Percentiles rank a stretch among this genome's conserved stretches.
These are phyloP conservation scores for Pleomassaria siparia DNA, from an alignment of 2,329 filamentous ascomycete species.

Conservation along the genomic window DNA sequence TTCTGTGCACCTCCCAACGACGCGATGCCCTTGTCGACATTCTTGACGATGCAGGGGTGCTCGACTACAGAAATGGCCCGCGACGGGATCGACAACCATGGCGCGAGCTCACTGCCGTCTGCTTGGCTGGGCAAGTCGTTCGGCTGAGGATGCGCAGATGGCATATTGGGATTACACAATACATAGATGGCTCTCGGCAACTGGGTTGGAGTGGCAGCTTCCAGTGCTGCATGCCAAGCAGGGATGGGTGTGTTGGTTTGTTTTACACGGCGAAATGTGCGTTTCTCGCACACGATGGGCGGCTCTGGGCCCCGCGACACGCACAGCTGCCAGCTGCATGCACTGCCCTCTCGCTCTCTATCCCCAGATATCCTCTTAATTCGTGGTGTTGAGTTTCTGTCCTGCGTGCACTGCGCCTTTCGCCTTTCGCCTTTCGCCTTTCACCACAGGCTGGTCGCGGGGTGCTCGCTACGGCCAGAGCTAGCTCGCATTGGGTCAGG, in stretches of 20 bases:
- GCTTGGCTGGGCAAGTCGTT: neutral
- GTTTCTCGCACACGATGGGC: neutral
- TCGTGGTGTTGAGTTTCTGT: neutral
- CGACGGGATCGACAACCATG: constrained; percentile 55
- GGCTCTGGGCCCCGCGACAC: neutral
- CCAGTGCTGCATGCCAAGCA: neutral
- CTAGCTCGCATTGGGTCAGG: neutral
- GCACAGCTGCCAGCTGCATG: neutral
- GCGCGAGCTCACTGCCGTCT: constrained; percentile 23
- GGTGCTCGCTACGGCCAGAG: constrained; percentile 3
- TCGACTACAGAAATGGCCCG: constrained; percentile 63
- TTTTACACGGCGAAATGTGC: neutral
- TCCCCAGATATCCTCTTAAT: neutral
- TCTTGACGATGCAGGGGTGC: constrained; percentile 66
- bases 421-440: neutral
- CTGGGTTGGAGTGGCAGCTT: neutral
- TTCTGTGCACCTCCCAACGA: constrained; percentile 61
- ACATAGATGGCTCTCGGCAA: neutral
- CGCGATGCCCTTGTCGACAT: constrained; percentile 63
- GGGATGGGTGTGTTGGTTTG: neutral
- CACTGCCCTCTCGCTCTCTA: neutral
- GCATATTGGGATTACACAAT: neutral
- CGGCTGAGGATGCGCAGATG: neutral
- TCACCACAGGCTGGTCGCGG: neutral
- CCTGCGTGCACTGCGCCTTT: neutral